Evolutionary conservation across 2,329 filamentous ascomycete genomes (phyloP).

Genomic region (Blumeriella jaapii): DNA sequence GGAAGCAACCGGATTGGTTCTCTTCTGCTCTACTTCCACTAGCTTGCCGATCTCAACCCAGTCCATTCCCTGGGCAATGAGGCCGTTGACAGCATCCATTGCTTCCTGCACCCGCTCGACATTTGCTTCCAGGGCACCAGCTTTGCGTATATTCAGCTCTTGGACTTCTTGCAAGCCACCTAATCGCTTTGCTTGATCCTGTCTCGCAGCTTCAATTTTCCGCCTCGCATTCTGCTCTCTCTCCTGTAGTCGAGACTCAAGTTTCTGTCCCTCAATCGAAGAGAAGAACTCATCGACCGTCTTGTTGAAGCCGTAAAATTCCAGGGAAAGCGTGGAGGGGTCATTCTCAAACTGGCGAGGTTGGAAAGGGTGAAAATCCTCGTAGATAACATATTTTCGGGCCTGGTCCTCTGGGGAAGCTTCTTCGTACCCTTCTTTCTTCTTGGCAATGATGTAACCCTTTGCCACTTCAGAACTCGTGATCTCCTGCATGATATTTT

Average conservation of each 20-base stretch:
- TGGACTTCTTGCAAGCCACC: constrained; percentile 75
- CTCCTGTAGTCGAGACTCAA: constrained; percentile 74
- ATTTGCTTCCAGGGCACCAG: constrained; percentile 82
- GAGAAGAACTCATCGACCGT: constrained; percentile 97
- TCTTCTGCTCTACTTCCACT: constrained; percentile 74
- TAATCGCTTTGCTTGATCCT: constrained; percentile 75
- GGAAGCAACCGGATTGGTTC: constrained; percentile 73
- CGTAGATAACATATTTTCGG: constrained; percentile 52
- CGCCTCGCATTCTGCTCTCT: constrained; percentile 69
- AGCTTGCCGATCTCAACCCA: constrained; percentile 86
- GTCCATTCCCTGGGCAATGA: constrained; percentile 93
- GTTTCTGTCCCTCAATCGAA: constrained; percentile 84
- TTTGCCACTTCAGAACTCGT: constrained; percentile 53
- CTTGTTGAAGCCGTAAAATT: constrained; percentile 79
- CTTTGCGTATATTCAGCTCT: constrained; percentile 74
- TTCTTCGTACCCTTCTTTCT: constrained; percentile 29
- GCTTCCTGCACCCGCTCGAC: constrained; percentile 85
- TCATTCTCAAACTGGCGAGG: constrained; percentile 69
- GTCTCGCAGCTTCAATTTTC: constrained; percentile 73
- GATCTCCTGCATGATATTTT: constrained; percentile 56
- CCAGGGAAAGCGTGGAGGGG: constrained; percentile 52
- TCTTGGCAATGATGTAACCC: constrained; percentile 81
- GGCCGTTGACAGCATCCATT: constrained; percentile 79
- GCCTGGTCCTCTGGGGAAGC: constrained; percentile 29
- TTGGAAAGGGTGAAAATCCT: constrained; percentile 90